Evolutionary conservation across 2,329 filamentous ascomycete species (phyloP).

Genomic region (Aspergillus flavus): DNA sequence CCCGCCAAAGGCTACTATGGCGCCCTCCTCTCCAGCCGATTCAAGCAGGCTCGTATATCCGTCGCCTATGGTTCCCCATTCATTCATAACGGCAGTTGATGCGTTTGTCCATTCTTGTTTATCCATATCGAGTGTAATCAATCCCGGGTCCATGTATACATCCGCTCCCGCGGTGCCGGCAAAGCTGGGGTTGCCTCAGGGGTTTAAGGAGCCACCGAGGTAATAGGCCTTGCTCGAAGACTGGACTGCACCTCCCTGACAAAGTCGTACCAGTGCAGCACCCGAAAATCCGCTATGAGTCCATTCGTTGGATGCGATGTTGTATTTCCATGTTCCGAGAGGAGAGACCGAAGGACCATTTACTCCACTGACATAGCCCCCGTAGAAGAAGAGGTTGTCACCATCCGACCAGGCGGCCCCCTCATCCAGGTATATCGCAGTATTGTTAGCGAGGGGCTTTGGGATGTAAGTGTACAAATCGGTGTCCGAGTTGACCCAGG

Average conservation of each 20-base stretch:
- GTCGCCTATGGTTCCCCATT: slow-evolving; percentile 8
- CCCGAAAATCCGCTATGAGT: slow-evolving; percentile 4
- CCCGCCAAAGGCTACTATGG: slow-evolving; percentile 12
- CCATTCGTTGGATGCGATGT: slow-evolving; percentile 9
- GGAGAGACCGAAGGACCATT: slow-evolving; percentile 3
- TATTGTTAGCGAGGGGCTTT: slow-evolving; percentile 10
- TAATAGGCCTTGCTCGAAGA: slow-evolving; percentile 11
- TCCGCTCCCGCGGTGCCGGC: slow-evolving; percentile 4
- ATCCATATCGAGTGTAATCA: slow-evolving; percentile 5
- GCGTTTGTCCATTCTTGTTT: slow-evolving; percentile 9
- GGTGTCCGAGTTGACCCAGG: slow-evolving; percentile 9
- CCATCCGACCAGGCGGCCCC: slow-evolving; percentile 9
- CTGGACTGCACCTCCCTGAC: slow-evolving; percentile 4
- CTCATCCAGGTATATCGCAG: slow-evolving; percentile 7
- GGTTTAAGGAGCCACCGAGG: slow-evolving; percentile 5
- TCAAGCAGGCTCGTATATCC: slow-evolving; percentile 13
- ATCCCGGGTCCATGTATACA: slow-evolving; percentile 5
- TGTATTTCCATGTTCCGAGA: slow-evolving; percentile 12
- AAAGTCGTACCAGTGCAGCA: slow-evolving; percentile 2
- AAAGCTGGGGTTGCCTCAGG: slow-evolving; percentile 9
- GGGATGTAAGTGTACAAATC: slow-evolving; percentile 6
- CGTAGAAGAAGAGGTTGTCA: slow-evolving; percentile 11
- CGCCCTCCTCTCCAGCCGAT: slow-evolving; percentile 8
- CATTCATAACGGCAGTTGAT: slow-evolving; percentile 8
- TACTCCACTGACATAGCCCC: slow-evolving; percentile 6